Conservation (phyloP, 768 basidiomycete genomes). For the Trametes cingulata region DNA sequence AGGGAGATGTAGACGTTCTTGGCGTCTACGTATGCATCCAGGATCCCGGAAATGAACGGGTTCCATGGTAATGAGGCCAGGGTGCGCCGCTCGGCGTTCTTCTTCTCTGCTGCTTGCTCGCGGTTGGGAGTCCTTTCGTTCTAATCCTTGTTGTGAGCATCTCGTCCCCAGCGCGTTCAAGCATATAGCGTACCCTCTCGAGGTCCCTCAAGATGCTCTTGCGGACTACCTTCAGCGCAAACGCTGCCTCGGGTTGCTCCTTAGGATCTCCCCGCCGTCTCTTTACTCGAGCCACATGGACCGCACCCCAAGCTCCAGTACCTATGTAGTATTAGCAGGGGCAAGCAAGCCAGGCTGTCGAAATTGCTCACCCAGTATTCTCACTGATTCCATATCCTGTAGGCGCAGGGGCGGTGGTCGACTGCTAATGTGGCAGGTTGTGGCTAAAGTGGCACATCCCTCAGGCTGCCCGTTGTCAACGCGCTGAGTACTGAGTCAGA, state of each 20-base stretch:
- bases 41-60: constrained; percentile 50
- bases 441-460: too few relatives aligned
- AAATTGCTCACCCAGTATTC: background rate
- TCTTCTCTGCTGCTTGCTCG: background rate
- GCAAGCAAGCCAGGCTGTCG: too few relatives aligned
- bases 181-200: constrained; percentile 35
- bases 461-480: too few relatives aligned
- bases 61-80: constrained; percentile 51
- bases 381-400: background rate
- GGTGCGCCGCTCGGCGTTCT: constrained; percentile 41
- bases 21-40: constrained; percentile 47
- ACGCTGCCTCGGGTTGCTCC: constrained; percentile 40
- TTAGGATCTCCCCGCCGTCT: constrained; percentile 30
- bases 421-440: too few relatives aligned
- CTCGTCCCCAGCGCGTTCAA: too few relatives aligned
- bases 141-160: too few relatives aligned
- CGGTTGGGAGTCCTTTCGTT: constrained; percentile 6
- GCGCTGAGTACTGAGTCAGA: too few relatives aligned
- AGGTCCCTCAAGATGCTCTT: constrained; percentile 37
- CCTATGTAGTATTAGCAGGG: constrained; percentile 33
- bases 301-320: constrained; percentile 42
- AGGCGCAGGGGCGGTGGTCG: too few relatives aligned
- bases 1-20: constrained; percentile 51
- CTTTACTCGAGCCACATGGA: constrained; percentile 43
- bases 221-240: constrained; percentile 48